A percentile compares a stretch with the other conserved stretches of the same genome.
Evolutionary conservation across 2,329 filamentous ascomycete genomes (phyloP).

Genomic region (Pyrenochaeta sp.): DNA sequence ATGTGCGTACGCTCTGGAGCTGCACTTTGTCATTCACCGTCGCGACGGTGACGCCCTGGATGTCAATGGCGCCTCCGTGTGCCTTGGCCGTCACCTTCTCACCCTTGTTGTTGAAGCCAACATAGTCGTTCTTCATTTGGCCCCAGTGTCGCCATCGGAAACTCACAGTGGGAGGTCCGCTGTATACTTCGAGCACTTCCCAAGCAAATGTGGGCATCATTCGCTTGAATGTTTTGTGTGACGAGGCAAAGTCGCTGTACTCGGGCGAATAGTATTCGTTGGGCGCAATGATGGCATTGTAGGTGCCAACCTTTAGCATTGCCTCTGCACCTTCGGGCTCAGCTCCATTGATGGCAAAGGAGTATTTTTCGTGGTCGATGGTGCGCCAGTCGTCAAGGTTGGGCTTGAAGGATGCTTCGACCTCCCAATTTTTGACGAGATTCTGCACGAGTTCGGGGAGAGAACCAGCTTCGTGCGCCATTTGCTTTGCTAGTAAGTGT

Average conservation of each 20-base stretch:
- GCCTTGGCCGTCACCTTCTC: constrained; percentile 70
- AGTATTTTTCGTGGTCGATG: constrained; percentile 67
- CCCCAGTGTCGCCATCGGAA: constrained; percentile 77
- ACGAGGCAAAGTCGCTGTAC: constrained; percentile 68
- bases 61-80: constrained; percentile 68
- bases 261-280: constrained; percentile 71
- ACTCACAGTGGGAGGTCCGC: constrained; percentile 67
- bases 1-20: constrained; percentile 67
- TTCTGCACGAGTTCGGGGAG: constrained; percentile 71
- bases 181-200: constrained; percentile 75
- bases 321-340: constrained; percentile 65
- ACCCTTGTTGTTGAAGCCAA: constrained; percentile 68
- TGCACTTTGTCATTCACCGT: constrained; percentile 68
- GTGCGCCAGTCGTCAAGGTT: constrained; percentile 70
- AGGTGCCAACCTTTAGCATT: constrained; percentile 74
- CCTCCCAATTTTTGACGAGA: constrained; percentile 77
- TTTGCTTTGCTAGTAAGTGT: constrained; percentile 61
- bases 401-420: constrained; percentile 74
- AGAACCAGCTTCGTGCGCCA: constrained; percentile 63
- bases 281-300: constrained; percentile 71
- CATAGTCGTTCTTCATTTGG: constrained; percentile 71
- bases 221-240: constrained; percentile 75
- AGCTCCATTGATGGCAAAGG: constrained; percentile 70
- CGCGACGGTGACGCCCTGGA: constrained; percentile 70
- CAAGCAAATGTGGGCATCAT: constrained; percentile 79